Evolutionary conservation across 208 protist species (phyloP), one percentile per base, ranked within the genome.

Genomic region (Phytomonas francai): DNA sequence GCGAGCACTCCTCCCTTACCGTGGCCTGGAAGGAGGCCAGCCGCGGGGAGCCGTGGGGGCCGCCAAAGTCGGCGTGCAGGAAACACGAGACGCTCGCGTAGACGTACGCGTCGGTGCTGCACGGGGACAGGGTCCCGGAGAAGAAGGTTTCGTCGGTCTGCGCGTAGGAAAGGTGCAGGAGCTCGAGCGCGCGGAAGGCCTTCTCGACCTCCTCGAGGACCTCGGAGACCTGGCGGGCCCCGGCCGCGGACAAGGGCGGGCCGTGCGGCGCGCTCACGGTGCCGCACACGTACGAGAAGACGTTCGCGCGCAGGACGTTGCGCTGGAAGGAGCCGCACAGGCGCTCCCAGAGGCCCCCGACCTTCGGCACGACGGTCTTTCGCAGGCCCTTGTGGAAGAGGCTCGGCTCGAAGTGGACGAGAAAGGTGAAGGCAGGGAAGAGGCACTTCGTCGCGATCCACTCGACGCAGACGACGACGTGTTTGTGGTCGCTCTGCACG

Each of bases 351-450:
- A 90, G 39, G 9, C 63, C 83, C 11, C 67, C 80, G 58, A 95
- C 83, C 45, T 85, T 85, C 8, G 82, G 85, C 58, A 79, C 78
- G 22, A 92, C 81, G 31, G 68, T 72, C 59, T 82, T 80, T 28
- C 74, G 62, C 73, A 93, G 76, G 3, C 65, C 42, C 39, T 74
- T 63, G 33, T 72, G 54, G 59, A 84, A 95, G 27, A 90, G 39
- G 8, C 34, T 57, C 7, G 75, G 69, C 45, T 93, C 87, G 42
- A 73, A 84, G 74, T 89, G 79, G 9, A 67, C 76, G 33, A 84
- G 58, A 58, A 93, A 93, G n/a, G 85, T 64, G 69, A 95, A 90
- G 45, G 87, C 90, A 0, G 86, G 90, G 57, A 93, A 84, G 7
- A 95, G 68, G 54, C 77, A 80, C 62, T 83, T 74, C 31, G 32